Evolutionary conservation across 176 grass and related monocot species (phyloP).

Genomic region (Pharus latifolius): DNA sequence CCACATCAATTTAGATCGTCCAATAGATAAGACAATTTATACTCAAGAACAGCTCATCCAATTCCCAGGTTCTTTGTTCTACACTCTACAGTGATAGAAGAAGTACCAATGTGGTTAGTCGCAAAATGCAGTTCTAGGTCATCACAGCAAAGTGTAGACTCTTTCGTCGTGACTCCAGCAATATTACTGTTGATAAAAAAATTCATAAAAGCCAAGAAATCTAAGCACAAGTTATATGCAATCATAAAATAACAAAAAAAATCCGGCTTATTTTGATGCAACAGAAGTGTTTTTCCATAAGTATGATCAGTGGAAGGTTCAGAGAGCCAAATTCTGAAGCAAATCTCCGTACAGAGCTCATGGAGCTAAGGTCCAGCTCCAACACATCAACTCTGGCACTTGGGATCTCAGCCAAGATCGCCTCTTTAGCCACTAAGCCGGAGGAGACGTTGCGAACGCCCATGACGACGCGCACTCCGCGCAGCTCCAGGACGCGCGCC

Average conservation of each 20-base stretch:
- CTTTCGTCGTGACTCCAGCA: constrained; percentile 16
- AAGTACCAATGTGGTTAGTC: constrained; percentile 67
- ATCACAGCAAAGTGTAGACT: constrained; percentile 11
- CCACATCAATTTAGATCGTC: too few species aligned
- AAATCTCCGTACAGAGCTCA: constrained; percentile 47
- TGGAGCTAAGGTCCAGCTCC: constrained; percentile 69
- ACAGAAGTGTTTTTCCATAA: constrained; percentile 33
- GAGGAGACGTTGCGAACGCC: constrained; percentile 37
- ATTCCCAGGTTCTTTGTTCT: too few species aligned
- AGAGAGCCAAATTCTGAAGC: constrained; percentile 31
- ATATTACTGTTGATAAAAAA: constrained; percentile 22
- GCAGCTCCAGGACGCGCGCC: constrained; percentile 45
- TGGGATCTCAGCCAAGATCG: constrained; percentile 19
- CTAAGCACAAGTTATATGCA: not conserved
- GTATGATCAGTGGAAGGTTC: constrained; percentile 47
- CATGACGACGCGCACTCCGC: constrained; percentile 51
- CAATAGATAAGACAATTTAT: too few species aligned
- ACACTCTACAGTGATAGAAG: not conserved
- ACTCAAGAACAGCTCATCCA: too few species aligned
- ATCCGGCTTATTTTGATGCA: too few species aligned
- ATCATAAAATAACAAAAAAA: too few species aligned
- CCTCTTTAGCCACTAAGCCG: constrained; percentile 26
- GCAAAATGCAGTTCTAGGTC: constrained; percentile 66
- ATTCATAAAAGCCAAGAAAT: not conserved
- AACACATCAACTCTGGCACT: constrained; percentile 38